phyloP scores from a whole-genome alignment of 192 early-diverging fungal genomes.

The Phycomyces nitens region DNA sequence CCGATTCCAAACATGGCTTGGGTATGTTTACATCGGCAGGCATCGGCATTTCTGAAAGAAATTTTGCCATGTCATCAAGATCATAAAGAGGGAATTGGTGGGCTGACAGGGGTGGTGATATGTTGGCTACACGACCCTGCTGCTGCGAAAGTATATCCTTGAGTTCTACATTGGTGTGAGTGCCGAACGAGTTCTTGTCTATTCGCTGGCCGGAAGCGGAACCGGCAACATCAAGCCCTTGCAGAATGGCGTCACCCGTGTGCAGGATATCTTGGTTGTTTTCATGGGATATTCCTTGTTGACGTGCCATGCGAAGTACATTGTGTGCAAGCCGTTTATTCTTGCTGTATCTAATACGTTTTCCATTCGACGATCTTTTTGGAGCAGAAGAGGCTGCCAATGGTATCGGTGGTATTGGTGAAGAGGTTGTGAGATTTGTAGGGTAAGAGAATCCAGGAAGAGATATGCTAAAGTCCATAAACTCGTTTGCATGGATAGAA shows the following conservation, averaged over 20 bases:
- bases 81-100: neutral
- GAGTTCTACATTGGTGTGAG: neutral
- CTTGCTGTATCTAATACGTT: neutral
- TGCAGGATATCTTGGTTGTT: neutral
- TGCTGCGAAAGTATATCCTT: neutral
- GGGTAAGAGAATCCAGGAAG: constrained; percentile 3
- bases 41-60: neutral
- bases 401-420: neutral
- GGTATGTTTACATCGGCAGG: neutral
- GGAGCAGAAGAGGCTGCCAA: neutral
- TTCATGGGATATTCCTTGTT: too few species aligned
- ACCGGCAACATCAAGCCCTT: neutral
- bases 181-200: neutral
- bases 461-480: constrained; percentile 10
- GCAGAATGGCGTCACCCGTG: neutral
- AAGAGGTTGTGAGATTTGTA: constrained; percentile 1
- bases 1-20: constrained; percentile 1
- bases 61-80: constrained; percentile 9
- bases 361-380: neutral
- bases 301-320: neutral
- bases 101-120: neutral
- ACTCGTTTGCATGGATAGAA: neutral
- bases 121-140: neutral
- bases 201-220: neutral
- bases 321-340: neutral